Conservation (phyloP, 2,329 filamentous ascomycete genomes). For the Paecilomyces niveus region DNA sequence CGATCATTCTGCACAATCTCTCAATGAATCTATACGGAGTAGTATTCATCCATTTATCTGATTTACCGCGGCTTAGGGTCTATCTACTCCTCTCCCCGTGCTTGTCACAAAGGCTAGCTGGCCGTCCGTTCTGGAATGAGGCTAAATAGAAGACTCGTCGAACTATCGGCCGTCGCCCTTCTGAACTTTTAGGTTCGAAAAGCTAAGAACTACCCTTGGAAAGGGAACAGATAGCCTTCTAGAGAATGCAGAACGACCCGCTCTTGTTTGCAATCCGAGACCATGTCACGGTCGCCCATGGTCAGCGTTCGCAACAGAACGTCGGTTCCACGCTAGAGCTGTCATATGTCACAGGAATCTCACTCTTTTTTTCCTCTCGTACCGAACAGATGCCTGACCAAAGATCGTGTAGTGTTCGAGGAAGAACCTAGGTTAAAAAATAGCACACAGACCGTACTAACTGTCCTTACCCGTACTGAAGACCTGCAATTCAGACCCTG, state of each 20-base stretch:
- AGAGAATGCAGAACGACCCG: background rate
- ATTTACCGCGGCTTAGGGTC: background rate
- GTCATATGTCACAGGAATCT: constrained; percentile 5
- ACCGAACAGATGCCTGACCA: background rate
- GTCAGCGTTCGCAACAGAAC: background rate
- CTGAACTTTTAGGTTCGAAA: background rate
- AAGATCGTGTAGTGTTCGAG: background rate
- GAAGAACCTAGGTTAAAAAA: background rate
- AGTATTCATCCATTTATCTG: background rate
- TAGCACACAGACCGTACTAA: background rate
- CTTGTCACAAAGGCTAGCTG: background rate
- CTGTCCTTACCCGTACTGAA: background rate
- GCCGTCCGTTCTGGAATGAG: background rate
- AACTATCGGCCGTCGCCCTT: background rate
- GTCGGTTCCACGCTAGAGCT: constrained; percentile 2
- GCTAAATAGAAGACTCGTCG: background rate
- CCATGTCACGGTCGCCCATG: background rate
- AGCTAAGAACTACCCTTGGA: background rate
- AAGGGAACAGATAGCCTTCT: background rate
- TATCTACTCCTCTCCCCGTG: background rate
- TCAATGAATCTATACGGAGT: background rate
- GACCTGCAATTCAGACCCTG: background rate
- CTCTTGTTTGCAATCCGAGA: background rate
- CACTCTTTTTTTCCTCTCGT: background rate
- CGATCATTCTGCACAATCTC: background rate